Base-by-base conservation (phyloP, 2,329 filamentous ascomycete genomes). In the Chalaropsis thielavioides region DNA sequence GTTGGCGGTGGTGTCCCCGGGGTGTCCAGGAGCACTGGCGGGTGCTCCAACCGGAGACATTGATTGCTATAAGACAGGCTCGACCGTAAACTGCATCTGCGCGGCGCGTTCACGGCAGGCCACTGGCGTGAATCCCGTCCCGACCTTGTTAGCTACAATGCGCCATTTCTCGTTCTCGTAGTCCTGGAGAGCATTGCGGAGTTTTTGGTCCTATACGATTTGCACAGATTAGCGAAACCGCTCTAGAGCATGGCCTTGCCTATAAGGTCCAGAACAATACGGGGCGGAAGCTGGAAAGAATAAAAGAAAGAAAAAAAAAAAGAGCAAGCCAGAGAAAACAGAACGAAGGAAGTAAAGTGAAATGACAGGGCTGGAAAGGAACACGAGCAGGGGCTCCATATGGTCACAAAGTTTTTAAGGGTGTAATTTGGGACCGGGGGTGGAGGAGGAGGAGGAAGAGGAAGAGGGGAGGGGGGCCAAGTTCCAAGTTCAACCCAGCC, bases 151-250 rank as follows among this genome's bases (percentile, higher is more conserved):
- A 67, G 92, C 88, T 68, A 96, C 86, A 72, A 95, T 90, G 70
- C 90, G 87, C 92, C 92, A 96, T 73, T 90, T 90, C 74, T 96
- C 91, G 76, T 88, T 89, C 72, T 94, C 89, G 78, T 92, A 92
- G 74, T 92, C 89, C 72, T 88, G 84, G 69, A 92, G 82, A 4
- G 89, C 88, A 64, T 81, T 84, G 68, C 84, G 86, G 70, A 94
- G 83, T 74, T 89, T 90, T 74, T 87, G 81, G 70, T 92, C 85
- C 89, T 92, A 72, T 44, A 64, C 15, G n/a, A 19, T 13, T 24
- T 40, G 22, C n/a, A 17, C 41, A 63, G 27, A 60, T 17, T 35
- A n/a, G n/a, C 11, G 49, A 60, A 8, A 11, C 40, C 61, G 22
- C 38, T 56, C 3, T 44, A n/a, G 11, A 13, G 27, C 11, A 27